A percentile compares a stretch with the other conserved stretches of the same genome.
Evolutionary conservation across 495 filamentous ascomycete species (phyloP).

Genomic region (Neurospora tetrasperma): DNA sequence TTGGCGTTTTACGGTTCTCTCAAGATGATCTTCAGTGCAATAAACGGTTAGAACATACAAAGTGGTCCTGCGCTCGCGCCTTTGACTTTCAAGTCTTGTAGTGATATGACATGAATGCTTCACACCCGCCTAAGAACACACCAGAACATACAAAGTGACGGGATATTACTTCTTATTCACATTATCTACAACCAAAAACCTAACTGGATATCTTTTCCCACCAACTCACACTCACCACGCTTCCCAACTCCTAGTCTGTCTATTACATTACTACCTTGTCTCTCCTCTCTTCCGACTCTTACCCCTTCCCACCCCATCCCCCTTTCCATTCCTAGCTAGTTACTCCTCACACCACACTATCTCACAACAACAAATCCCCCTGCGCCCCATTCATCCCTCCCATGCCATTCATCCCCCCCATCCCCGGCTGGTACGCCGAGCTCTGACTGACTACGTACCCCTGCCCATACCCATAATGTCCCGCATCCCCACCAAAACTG

Average conservation of each 20-base stretch:
- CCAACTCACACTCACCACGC: background rate
- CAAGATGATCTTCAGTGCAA: background rate
- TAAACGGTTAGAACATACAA: background rate
- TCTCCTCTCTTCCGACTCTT: background rate
- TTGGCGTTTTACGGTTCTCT: background rate
- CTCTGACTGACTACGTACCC: constrained; percentile 61
- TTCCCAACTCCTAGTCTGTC: background rate
- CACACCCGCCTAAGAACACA: background rate
- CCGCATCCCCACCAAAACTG: constrained; percentile 36
- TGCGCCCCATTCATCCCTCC: constrained; percentile 9
- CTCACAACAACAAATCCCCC: constrained; percentile 48
- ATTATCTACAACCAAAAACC: background rate
- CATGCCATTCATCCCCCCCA: constrained; percentile 32
- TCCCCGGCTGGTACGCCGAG: constrained; percentile 43
- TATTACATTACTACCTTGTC: background rate
- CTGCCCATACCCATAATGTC: constrained; percentile 21
- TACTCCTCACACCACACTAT: too few relatives aligned
- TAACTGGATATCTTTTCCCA: background rate
- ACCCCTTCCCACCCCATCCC: background rate
- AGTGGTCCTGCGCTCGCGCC: background rate
- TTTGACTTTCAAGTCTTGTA: background rate
- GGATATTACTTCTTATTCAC: background rate
- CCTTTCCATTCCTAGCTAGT: background rate
- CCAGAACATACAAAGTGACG: background rate
- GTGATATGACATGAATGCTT: too few relatives aligned